Evolutionary conservation across 2,329 filamentous ascomycete genomes (phyloP).

Genomic region (Trichoderma afroharzianum): DNA sequence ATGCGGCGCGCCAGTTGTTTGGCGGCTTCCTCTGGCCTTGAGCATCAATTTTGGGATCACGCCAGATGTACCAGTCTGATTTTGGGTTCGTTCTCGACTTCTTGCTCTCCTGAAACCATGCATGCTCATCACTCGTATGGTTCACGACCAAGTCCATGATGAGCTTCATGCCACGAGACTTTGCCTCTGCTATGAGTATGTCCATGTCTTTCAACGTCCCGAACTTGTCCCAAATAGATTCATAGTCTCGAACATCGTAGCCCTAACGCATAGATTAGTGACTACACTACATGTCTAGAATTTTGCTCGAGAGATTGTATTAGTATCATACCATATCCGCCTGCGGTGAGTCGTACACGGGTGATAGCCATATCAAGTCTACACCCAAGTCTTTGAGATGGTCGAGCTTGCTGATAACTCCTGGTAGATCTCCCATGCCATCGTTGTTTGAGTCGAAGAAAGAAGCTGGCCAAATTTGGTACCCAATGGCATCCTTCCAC

Average conservation of each 20-base stretch:
- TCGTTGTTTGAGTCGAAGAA: slow-evolving; percentile 55
- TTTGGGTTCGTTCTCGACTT: slow-evolving; percentile 40
- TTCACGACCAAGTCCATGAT: slow-evolving; percentile 31
- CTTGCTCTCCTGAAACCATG: slow-evolving; percentile 56
- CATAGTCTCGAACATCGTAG: slow-evolving; percentile 65
- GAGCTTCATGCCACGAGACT: slow-evolving; percentile 15
- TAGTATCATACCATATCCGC: slow-evolving; percentile 25
- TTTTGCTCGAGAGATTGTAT: neutral
- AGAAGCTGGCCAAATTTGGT: slow-evolving; percentile 55
- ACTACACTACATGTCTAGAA: slow-evolving; percentile 20
- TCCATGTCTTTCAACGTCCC: slow-evolving; percentile 29
- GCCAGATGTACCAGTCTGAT: slow-evolving; percentile 56
- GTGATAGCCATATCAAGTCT: slow-evolving; percentile 47
- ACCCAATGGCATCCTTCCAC: slow-evolving; percentile 54
- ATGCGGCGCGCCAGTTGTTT: slow-evolving; percentile 43
- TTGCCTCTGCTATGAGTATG: neutral
- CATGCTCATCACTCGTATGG: slow-evolving; percentile 39
- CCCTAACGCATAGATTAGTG: slow-evolving; percentile 32
- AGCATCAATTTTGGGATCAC: slow-evolving; percentile 37
- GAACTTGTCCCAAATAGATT: slow-evolving; percentile 57
- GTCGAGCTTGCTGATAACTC: slow-evolving; percentile 51
- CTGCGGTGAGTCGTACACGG: slow-evolving; percentile 39
- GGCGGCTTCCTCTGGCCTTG: slow-evolving; percentile 30
- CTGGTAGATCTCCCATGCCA: slow-evolving; percentile 50
- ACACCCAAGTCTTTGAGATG: slow-evolving; percentile 49